Percentiles rank a stretch among this genome's conserved stretches.
These are phyloP conservation scores for Thuja plicata DNA, from an alignment of 83 land plant species.

Conservation along the genomic window DNA sequence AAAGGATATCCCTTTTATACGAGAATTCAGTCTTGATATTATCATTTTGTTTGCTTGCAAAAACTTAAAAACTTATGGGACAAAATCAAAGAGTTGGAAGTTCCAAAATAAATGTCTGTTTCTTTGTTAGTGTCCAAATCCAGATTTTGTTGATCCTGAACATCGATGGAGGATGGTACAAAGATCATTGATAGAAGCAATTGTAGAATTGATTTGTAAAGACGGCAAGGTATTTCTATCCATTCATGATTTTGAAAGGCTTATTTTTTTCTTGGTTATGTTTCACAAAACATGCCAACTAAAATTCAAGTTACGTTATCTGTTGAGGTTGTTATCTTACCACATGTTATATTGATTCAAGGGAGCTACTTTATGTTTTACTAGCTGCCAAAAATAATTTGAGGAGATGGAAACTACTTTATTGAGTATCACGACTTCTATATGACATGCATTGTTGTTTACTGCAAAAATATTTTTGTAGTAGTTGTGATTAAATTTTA, in stretches of 20 bases:
- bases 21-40: background rate
- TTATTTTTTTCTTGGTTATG: background rate
- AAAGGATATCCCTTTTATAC: background rate
- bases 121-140: slow-evolving; percentile 67
- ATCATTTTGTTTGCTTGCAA: background rate
- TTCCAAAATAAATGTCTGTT: background rate
- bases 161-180: slow-evolving; percentile 81
- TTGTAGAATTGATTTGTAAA: slow-evolving; percentile 46
- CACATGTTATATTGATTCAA: too few relatives aligned
- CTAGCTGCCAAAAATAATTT: too few relatives aligned
- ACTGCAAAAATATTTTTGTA: too few relatives aligned
- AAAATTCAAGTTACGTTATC: too few relatives aligned
- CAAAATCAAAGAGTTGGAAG: background rate
- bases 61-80: background rate
- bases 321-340: too few relatives aligned
- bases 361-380: too few relatives aligned
- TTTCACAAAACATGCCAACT: too few relatives aligned
- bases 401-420: too few relatives aligned
- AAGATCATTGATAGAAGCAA: slow-evolving; percentile 59
- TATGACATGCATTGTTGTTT: too few relatives aligned
- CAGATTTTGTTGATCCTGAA: slow-evolving; percentile 55
- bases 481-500: too few relatives aligned
- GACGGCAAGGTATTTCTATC: slow-evolving; percentile 56
- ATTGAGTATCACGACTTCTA: too few relatives aligned
- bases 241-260: background rate